Evolutionary conservation across 306 rosid genomes (phyloP).

Genomic region (Castanea crenata): DNA sequence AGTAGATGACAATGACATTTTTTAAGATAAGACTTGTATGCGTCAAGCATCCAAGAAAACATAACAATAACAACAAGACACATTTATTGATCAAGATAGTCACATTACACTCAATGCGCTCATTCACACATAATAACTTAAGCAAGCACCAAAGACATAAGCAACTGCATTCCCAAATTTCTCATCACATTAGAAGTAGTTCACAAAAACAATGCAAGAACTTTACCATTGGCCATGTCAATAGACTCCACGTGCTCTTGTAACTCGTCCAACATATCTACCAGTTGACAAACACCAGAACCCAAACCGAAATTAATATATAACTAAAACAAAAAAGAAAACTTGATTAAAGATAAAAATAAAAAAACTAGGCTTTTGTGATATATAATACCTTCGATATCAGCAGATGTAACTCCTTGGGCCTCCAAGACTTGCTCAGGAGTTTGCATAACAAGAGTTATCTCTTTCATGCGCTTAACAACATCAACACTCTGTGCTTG

Average conservation of each 20-base stretch:
- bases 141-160: not conserved
- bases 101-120: not conserved
- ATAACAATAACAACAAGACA: not conserved
- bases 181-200: not conserved
- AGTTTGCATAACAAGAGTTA: conserved; percentile 81
- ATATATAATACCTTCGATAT: conserved; percentile 65
- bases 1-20: not conserved
- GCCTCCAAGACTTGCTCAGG: conserved; percentile 82
- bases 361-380: not conserved
- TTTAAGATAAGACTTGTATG: not conserved
- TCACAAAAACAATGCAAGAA: conserved; percentile 6
- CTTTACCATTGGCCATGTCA: conserved; percentile 91
- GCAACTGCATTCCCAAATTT: not conserved
- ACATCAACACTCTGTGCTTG: conserved; percentile 80
- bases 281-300: conserved; percentile 10
- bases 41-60: not conserved
- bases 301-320: not conserved
- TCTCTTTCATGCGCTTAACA: conserved; percentile 90
- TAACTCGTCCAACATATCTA: conserved; percentile 87
- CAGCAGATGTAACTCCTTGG: conserved; percentile 70
- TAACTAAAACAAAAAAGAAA: not conserved
- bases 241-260: conserved; percentile 97
- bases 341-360: not conserved
- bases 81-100: not conserved
- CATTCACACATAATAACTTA: not conserved